phyloP scores from a whole-genome alignment of 2,329 filamentous ascomycete species.

The Colletotrichum sp. region DNA sequence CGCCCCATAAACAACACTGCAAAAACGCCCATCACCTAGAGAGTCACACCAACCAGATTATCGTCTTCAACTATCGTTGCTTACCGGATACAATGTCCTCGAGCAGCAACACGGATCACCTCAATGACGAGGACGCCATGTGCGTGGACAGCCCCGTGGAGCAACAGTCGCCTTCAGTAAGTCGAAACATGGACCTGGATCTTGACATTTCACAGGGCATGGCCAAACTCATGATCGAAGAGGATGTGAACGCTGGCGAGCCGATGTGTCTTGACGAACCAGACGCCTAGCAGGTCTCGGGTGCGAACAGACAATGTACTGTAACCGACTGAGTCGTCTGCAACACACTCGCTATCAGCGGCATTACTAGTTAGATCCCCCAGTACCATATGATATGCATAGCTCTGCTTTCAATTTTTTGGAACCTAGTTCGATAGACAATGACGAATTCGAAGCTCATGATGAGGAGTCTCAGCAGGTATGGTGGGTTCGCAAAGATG shows the following conservation, averaged over 20 bases:
- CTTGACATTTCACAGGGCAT: not conserved
- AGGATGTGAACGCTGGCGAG: not conserved
- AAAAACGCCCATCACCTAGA: not conserved
- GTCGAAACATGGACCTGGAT: not conserved
- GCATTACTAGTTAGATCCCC: not conserved
- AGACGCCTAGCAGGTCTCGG: not conserved
- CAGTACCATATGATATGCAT: not conserved
- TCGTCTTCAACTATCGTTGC: not conserved
- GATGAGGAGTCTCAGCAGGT: no score
- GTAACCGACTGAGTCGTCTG: not conserved
- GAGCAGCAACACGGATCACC: not conserved
- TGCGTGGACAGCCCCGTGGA: not conserved
- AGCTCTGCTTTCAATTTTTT: not conserved
- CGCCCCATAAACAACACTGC: not conserved
- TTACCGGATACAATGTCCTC: not conserved
- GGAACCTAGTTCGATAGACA: not conserved
- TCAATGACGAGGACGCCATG: not conserved
- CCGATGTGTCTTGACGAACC: not conserved
- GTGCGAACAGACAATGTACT: not conserved
- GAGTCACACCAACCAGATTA: not conserved
- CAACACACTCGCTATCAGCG: not conserved
- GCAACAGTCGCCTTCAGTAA: not conserved
- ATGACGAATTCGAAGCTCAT: no score
- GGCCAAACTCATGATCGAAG: not conserved
- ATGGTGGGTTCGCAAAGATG: not conserved